Percentiles rank a stretch among this genome's conserved stretches.
Evolutionary conservation across 768 basidiomycete genomes (phyloP).

Genomic region (Omphalotus guepiniiformis): DNA sequence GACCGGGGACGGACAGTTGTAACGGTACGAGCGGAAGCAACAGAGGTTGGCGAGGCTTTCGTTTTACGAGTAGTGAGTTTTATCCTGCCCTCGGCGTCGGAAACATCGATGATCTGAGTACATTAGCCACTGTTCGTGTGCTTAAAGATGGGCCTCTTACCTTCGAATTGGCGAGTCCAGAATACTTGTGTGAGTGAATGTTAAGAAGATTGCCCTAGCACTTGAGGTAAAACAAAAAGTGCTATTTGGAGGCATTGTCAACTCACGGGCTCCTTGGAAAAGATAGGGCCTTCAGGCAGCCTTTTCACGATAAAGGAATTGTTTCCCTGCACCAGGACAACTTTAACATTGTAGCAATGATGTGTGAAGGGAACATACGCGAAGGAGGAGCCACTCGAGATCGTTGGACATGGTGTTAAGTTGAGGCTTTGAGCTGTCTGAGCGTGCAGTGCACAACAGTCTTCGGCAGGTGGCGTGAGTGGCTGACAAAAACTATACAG

Average conservation of each 20-base stretch:
- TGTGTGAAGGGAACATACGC: conserved; percentile 44
- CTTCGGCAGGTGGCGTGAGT: too few relatives aligned
- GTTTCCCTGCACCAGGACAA: conserved; percentile 49
- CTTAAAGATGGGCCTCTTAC: conserved; percentile 28
- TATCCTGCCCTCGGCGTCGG: conserved; percentile 46
- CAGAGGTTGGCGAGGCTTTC: conserved; percentile 48
- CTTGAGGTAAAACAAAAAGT: conserved; percentile 11
- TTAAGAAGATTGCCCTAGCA: conserved; percentile 80
- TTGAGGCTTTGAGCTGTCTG: too few relatives aligned
- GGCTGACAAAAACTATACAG: conserved; percentile 7
- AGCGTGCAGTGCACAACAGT: too few relatives aligned
- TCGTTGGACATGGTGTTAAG: conserved; percentile 87
- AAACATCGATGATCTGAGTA: conserved; percentile 60
- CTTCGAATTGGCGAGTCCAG: conserved; percentile 83
- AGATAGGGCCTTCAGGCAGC: conserved; percentile 64
- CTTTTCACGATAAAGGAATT: conserved; percentile 87
- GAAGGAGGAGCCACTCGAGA: conserved; percentile 91
- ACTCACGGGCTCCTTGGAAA: conserved; percentile 82
- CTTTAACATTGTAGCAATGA: conserved; percentile 6
- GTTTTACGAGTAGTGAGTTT: conserved; percentile 63
- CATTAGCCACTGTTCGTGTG: conserved; percentile 3
- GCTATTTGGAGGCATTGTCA: neutral
- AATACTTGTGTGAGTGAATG: conserved; percentile 90
- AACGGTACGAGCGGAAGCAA: conserved; percentile 44
- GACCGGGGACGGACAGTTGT: conserved; percentile 62